Conservation (phyloP, 1,139 yeast genomes). For the Ogataea hybrid region DNA sequence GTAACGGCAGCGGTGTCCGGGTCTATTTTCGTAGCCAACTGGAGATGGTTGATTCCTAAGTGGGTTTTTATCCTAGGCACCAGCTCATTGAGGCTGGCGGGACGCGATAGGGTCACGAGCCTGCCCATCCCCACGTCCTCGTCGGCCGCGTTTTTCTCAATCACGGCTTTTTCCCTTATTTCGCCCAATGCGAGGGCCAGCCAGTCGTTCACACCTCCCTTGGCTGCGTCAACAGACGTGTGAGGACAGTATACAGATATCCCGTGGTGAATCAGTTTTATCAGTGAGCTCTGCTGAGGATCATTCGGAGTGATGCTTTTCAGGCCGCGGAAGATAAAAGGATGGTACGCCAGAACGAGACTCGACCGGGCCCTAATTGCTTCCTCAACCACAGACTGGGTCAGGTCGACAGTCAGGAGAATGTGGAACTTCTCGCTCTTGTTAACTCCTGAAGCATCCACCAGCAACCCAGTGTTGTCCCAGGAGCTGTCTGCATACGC, state of each 20-base stretch:
- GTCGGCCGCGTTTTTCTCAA: conserved; percentile 35
- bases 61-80: conserved; percentile 54
- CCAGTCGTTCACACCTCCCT: conserved; percentile 93
- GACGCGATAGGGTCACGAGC: conserved; percentile 46
- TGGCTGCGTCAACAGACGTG: conserved; percentile 92
- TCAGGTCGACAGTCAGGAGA: conserved; percentile 79
- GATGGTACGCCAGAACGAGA: conserved; percentile 85
- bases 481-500: conserved; percentile 72
- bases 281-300: conserved; percentile 78
- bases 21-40: conserved; percentile 48
- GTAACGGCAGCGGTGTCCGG: conserved; percentile 34
- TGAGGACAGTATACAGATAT: conserved; percentile 94
- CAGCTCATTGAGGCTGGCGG: conserved; percentile 44
- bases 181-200: conserved; percentile 60
- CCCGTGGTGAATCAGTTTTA: conserved; percentile 69
- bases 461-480: conserved; percentile 91
- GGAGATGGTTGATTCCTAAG: conserved; percentile 55
- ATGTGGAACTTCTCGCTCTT: conserved; percentile 38
- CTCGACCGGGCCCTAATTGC: conserved; percentile 55
- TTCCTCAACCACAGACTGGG: conserved; percentile 81
- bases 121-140: conserved; percentile 82
- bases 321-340: conserved; percentile 87
- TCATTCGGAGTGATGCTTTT: conserved; percentile 64
- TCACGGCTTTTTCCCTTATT: conserved; percentile 28
- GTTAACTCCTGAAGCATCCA: conserved; percentile 48